A percentile compares a stretch with the other conserved stretches of the same genome.
These are phyloP conservation scores for Hanseniaspora singularis DNA, from an alignment of 805 yeast species.

Conservation along the genomic window DNA sequence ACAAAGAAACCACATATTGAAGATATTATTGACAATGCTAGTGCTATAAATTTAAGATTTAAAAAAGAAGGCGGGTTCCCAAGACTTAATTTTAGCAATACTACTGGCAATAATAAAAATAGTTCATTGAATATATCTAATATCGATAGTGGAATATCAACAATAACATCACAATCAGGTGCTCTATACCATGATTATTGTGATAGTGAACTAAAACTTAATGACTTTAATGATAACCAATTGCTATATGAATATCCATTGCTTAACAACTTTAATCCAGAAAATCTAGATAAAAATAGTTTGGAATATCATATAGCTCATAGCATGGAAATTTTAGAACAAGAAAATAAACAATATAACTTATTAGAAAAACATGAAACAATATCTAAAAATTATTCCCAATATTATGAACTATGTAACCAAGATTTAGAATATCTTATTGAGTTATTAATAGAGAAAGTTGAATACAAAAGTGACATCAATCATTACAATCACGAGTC, in stretches of 20 bases:
- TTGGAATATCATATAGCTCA: not conserved
- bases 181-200: too few species aligned
- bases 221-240: too few species aligned
- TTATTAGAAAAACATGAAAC: too few species aligned
- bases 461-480: too few species aligned
- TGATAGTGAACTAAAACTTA: too few species aligned
- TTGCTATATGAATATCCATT: conserved; percentile 1
- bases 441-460: not conserved
- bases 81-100: not conserved
- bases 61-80: not conserved
- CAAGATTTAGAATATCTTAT: too few species aligned
- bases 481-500: too few species aligned
- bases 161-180: not conserved
- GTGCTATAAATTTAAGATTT: conserved; percentile 1
- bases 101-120: not conserved
- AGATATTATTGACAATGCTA: conserved; percentile 24
- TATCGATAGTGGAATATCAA: not conserved
- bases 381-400: too few species aligned
- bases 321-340: not conserved
- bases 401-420: too few species aligned
- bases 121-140: not conserved
- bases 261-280: not conserved
- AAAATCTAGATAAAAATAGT: not conserved
- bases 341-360: too few species aligned
- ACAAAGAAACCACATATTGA: conserved; percentile 22